Base-by-base conservation (phyloP, 306 rosid species). In the Ormosia semicastrata region DNA sequence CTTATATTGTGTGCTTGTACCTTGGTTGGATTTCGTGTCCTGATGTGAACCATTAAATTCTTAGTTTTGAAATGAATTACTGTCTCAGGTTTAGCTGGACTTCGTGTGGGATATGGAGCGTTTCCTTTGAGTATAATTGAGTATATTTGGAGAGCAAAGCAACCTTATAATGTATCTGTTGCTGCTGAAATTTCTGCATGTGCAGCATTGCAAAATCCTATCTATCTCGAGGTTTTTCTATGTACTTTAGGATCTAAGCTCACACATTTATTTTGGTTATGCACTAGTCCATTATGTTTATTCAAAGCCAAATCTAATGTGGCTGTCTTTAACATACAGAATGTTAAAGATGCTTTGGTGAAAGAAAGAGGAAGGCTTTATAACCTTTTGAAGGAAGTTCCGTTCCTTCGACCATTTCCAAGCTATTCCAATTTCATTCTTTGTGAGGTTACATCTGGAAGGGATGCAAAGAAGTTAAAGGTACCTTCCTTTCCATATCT, bases 31-130 rank as follows among this genome's bases (percentile, higher is more conserved):
- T 59, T 58, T 30, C 39, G 18, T 57, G 3, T 72, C 34, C 66
- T 50, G 40, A 39, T 85, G 43, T 39, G 46, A 66, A 24, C 73
- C 47, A 41, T 41, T 13, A 68, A 74, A 17, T 50, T 58, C 77
- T 37, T n/a, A 60, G 57, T 47, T 84, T 58, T 56, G 36, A 73
- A 76, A 69, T 70, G 52, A 71, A 32, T 12, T 52, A 53, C 8
- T 76, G 15, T 49, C 81, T 88, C 94, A 93, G 99, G 99, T 85
- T 93, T 93, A 80, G 99, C 99, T 33, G 99, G 99, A 82, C 94
- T 93, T 75, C 97, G 99, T 34, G 99, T 95, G 65, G 98, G 98
- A 77, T 95, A 95, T 77, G 98, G 98, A 88, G 97, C 99, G 44
- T 93, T 95, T 88, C 97, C 99, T 13, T 82, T 85, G 85, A 89